Percentiles rank a stretch among this genome's conserved stretches.
Evolutionary conservation across 1,139 yeast genomes (phyloP).

Genomic region (Blastobotrys aristatus): DNA sequence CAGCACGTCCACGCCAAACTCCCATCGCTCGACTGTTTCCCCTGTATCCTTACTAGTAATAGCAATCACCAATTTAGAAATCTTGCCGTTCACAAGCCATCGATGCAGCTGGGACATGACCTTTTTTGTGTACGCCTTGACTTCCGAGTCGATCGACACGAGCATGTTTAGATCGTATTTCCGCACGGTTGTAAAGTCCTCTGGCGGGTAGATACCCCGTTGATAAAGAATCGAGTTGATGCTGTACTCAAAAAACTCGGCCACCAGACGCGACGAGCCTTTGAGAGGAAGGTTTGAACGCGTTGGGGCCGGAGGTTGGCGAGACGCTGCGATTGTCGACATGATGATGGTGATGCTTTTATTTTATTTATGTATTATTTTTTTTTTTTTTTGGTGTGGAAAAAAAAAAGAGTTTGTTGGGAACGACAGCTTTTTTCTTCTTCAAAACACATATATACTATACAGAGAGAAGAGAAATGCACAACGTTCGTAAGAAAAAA

Average conservation of each 20-base stretch:
- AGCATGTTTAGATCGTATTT: constrained; percentile 79
- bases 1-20: constrained; percentile 58
- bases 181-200: constrained; percentile 72
- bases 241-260: constrained; percentile 80
- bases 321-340: constrained; percentile 20
- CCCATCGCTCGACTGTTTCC: constrained; percentile 81
- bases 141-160: constrained; percentile 71
- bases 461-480: constrained; percentile 37
- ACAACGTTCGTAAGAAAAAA: constrained; percentile 61
- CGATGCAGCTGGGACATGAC: constrained; percentile 72
- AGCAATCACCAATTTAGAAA: constrained; percentile 65
- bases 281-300: constrained; percentile 22
- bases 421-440: background rate
- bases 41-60: constrained; percentile 63
- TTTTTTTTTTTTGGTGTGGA: too few relatives aligned
- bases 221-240: constrained; percentile 80
- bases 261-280: constrained; percentile 72
- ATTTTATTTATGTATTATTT: background rate
- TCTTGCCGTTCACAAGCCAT: constrained; percentile 73
- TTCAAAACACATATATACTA: background rate
- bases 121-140: constrained; percentile 59
- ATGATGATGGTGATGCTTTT: constrained; percentile 3
- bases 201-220: constrained; percentile 85
- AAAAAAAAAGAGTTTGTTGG: too few relatives aligned
- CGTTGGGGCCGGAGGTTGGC: constrained; percentile 22